Evolutionary conservation across 371 early-diverging fungal genomes (phyloP).

Genomic region (Haplosporangium sp.): DNA sequence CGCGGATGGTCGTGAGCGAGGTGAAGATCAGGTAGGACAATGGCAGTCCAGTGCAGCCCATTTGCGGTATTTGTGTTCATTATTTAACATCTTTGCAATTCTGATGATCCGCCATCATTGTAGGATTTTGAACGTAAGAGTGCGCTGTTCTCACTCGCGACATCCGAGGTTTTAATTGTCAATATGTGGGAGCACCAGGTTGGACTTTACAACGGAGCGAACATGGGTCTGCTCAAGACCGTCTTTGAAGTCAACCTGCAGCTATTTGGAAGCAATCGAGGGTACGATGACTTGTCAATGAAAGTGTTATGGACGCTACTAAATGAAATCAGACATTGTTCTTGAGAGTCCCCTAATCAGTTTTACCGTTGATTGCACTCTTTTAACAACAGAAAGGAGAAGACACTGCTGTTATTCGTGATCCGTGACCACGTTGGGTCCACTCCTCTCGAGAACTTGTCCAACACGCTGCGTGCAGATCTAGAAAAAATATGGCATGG

Average conservation of each 20-base stretch:
- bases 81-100: conserved; percentile 4
- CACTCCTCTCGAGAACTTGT: conserved; percentile 87
- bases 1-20: conserved; percentile 97
- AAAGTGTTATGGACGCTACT: background rate
- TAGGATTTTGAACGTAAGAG: conserved; percentile 98
- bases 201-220: conserved; percentile 98
- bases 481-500: conserved; percentile 92
- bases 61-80: conserved; percentile 2
- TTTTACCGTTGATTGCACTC: background rate
- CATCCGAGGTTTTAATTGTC: conserved; percentile 94
- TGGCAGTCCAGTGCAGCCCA: background rate
- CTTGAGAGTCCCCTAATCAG: background rate
- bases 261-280: conserved; percentile 84
- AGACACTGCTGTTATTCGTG: conserved; percentile 94
- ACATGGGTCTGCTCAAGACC: conserved; percentile 98
- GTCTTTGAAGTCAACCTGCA: conserved; percentile 98
- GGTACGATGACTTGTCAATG: conserved; percentile 43
- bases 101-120: background rate
- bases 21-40: conserved; percentile 92
- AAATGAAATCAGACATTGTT: background rate
- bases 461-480: conserved; percentile 83
- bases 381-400: conserved; percentile 64
- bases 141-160: conserved; percentile 96
- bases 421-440: conserved; percentile 94
- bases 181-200: conserved; percentile 99